Evolutionary conservation across 805 yeast genomes (phyloP), one percentile per base, ranked within the genome.

Genomic region (Ogataea nitratoaversa): DNA sequence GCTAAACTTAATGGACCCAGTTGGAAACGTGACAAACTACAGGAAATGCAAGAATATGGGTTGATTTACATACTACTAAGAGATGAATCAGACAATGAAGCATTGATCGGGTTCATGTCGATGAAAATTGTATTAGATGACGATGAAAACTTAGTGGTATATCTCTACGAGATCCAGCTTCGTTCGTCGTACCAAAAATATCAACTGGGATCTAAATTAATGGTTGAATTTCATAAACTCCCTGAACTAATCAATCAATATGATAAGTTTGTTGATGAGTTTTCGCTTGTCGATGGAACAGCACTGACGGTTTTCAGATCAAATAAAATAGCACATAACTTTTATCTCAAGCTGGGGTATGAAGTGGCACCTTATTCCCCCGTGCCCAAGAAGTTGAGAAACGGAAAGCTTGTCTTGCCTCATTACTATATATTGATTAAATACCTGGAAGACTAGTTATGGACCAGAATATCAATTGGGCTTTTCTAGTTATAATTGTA

Each of bases 81-180:
- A 4, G 29, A 42, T 17, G 30, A 19, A 37, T 38, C 17, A 4
- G 38, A 41, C 2, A 41, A 35, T 2, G 31, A 22, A 8, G 31
- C 47, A 6, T 29, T 69, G 1, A 53, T 59, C 2, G 78, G 70
- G 1, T 77, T 78, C 44, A 32, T 75, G 11, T 74, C 82, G 1
- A 53, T 75, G 38, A 66, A 67, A 46, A 38, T 72, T n/a, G 69
- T 74, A 0, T 25, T 46, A 8, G 78, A 74, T 36, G 60, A 62
- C 22, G 68, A 56, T 8, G 44, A 16, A 4, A 14, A 51, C 7
- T 55, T 63, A 36, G 71, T 70, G 13, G 41, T 79, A 8, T 79
- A 78, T 47, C 59, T 79, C 8, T 79, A 76, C 47, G 85, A 79
- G 51, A 72, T 79, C 28, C 85, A 79, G 40, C 56, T 79, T 0